Evolutionary conservation across 345 rosid species (phyloP), one percentile per base, ranked within the genome.

Genomic region (Salix caprea): DNA sequence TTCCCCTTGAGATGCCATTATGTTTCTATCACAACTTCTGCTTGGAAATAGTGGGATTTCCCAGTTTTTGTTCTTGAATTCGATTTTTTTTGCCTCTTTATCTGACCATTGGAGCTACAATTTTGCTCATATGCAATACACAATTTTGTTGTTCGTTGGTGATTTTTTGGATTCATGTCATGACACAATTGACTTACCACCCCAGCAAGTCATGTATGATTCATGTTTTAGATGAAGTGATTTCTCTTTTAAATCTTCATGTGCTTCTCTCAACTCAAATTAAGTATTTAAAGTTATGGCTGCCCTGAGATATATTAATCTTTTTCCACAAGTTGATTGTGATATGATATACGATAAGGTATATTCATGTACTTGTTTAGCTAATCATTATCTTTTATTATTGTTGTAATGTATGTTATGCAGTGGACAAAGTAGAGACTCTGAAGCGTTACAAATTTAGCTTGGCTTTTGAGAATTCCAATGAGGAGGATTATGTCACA

Each of bases 401-500:
- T 72, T 78, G 26, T 18, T 65, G 39, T 37, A 15, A 23, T 32
- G 5, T 13, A 4, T 70, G 13, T 84, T 78, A 64, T 80, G 83
- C 90, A 93, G 99, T 92, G 82, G 88, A 91, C 83, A 96, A 96
- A 84, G 92, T 93, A 37, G 91, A 90, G 86, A 78, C 99, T 72
- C 88, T 96, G 84, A 93, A 87, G 82, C 91, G 46, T 70, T 96
- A 96, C 81, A 93, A 88, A 78, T 96, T 96, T 80, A 96, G 99
- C 85, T 83, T 96, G 82, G 97, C 99, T 78, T 93, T 91, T 81
- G 99, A 93, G 87, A 96, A 96, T 71, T 93, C 99, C 30, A 96
- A 93, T 48, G 99, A 96, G 86, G 99, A 96, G 87, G 98, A 96
- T 86, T 96, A 96, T 74, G 97, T 96, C 66, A 96, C 98, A 0